Evolutionary conservation across 2,329 filamentous ascomycete genomes (phyloP), one percentile per base, ranked within the genome.

Genomic region (Cephalotrichum gorgonifer): DNA sequence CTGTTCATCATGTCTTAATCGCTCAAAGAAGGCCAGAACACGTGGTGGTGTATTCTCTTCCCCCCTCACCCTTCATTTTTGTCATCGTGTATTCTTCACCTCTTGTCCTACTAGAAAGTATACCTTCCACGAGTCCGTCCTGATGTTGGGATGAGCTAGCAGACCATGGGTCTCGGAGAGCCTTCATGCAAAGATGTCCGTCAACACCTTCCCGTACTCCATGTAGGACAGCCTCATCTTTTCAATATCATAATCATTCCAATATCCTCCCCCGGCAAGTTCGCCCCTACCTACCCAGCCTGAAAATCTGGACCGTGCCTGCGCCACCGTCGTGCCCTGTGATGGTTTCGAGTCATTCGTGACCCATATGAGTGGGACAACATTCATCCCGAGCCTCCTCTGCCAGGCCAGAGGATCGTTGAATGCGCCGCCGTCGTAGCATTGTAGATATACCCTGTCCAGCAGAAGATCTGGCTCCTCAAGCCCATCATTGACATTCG

Each of bases 231-330:
- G 54, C 6, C 55, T 55, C 63, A 69, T 70, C 56, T 68, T 70
- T 60, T 71, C 68, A 41, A 71, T 69, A 51, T 71, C 69, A 50
- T 63, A 71, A 51, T 72, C 68, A 43, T 71, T 72, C 69, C 69
- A 72, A 52, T 70, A 71, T 1, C 68, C 69, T 1, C 65, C 69
- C 0, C 62, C 69, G 2, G 57, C 66, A 14, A 72, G 54, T 0
- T 56, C 52, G 5, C 57, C 56, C 31, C 51, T 50, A 30, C 52
- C 30, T 20, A 58, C 57, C 68, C 68, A 72, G 8, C 46, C 47
- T 1, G 53, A 47, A 47, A 72, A 70, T 53, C 56, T 62, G 1
- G 55, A 52, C 54, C 53, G 48, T 4, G 68, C 68, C 52, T 68
- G 65, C 6, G 62, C 59, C 17, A 61, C 57, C 5, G 63, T 70